Base-by-base conservation (phyloP, 2,329 filamentous ascomycete genomes). In the Alternaria sp. region DNA sequence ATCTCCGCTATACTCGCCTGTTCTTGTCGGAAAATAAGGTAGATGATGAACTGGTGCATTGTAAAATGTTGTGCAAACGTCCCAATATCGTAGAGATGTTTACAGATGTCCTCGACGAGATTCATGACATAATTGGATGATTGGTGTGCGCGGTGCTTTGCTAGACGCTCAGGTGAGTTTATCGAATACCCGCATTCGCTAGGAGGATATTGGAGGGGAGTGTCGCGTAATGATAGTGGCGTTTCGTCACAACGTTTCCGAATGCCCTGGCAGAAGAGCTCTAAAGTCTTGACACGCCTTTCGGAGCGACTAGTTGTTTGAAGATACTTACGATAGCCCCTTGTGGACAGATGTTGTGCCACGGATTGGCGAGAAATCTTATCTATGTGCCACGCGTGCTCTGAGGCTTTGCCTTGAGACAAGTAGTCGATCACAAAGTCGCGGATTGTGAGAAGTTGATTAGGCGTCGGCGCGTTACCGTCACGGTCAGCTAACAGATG, bases 41-140 rank as follows among this genome's bases (percentile, higher is more conserved):
- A 75, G 8, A 75, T 62, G 41, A 75, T 65, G 47, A 62, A 72
- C 7, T 61, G 66, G 8, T 75, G 71, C 74, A 75, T 71, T 1
- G 3, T 38, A 20, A 73, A 76, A 4, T 55, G 59, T n/a, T 70
- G 64, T 4, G 22, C 6, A 1, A 75, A 63, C 0, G 41, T 22
- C 0, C 56, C 42, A 0, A 43, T 42, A 0, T 49, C 32, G 28
- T 68, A 46, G 2, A 74, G 59, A 34, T 71, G 46, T 0, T 61
- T 62, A 30, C 68, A 75, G 1, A 70, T 64, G 24, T 76, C 73
- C 47, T 74, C 70, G 0, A 72, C 63, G 0, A 76, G 68, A 14
- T 75, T 75, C 73, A 75, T 75, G 11, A 74, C 43, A 20, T 71
- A 70, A 41, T 75, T 75, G 3, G 69, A 74, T 0, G 66, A 70